Evolutionary conservation across 228 moss, liverwort and hornwort genomes (phyloP).

Genomic region (Sphagnum magellanicum): DNA sequence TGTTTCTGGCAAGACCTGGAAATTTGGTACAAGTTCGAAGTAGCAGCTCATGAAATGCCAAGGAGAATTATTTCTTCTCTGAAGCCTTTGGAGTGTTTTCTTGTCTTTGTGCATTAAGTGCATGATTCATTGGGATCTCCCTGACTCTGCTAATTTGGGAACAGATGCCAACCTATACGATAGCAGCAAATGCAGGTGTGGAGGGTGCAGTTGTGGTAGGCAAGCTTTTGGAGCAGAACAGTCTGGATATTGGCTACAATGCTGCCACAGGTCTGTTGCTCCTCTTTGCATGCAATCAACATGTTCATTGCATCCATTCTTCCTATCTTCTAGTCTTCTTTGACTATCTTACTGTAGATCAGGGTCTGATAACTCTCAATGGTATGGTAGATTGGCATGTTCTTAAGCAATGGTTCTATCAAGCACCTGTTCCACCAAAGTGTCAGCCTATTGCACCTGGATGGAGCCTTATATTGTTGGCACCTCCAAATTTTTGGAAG

Average conservation of each 20-base stretch:
- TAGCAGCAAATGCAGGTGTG: constrained; percentile 75
- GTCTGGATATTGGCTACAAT: constrained; percentile 39
- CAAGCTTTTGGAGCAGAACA: constrained; percentile 82
- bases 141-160: neutral
- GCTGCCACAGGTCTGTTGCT: constrained; percentile 26
- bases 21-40: neutral
- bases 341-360: neutral
- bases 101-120: neutral
- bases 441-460: neutral
- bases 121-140: neutral
- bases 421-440: neutral
- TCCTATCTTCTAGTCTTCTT: neutral
- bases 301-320: neutral
- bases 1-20: neutral
- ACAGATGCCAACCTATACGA: constrained; percentile 87
- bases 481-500: neutral
- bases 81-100: neutral
- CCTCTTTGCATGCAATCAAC: neutral
- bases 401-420: neutral
- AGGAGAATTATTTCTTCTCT: neutral
- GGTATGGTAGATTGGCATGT: neutral
- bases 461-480: neutral
- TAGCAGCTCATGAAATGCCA: too few relatives aligned
- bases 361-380: neutral
- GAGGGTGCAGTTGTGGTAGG: constrained; percentile 90